These are phyloP conservation scores for Meyerozyma guilliermondii DNA, from an alignment of 1,139 yeast genomes.

Conservation along the genomic window DNA sequence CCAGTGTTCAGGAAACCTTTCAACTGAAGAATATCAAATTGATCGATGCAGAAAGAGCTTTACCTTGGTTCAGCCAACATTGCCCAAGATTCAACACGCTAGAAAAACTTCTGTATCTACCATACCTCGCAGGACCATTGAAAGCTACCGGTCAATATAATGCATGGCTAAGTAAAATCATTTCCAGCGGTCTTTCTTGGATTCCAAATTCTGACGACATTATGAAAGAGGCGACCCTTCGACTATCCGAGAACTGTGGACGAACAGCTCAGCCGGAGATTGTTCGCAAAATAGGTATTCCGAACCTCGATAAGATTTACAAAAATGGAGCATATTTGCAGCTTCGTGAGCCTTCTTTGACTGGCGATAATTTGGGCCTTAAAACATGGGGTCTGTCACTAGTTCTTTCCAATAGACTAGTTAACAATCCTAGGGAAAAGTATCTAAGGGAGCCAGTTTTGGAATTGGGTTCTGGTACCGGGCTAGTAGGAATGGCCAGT, in stretches of 20 bases:
- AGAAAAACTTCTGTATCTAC: constrained; percentile 20
- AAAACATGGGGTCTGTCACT: constrained; percentile 96
- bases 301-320: constrained; percentile 19
- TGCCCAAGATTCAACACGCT: constrained; percentile 30
- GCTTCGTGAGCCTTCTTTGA: constrained; percentile 78
- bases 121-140: constrained; percentile 22
- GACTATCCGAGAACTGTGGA: constrained; percentile 83
- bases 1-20: constrained; percentile 16
- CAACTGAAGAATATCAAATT: constrained; percentile 20
- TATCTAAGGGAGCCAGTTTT: constrained; percentile 44
- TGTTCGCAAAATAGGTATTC: constrained; percentile 42
- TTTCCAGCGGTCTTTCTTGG: constrained; percentile 57
- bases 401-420: constrained; percentile 55
- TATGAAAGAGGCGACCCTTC: constrained; percentile 49
- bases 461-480: constrained; percentile 94
- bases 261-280: constrained; percentile 79
- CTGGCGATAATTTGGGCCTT: constrained; percentile 81
- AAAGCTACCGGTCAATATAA: constrained; percentile 27
- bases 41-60: constrained; percentile 17
- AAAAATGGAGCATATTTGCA: constrained; percentile 21
- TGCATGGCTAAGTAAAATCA: constrained; percentile 61
- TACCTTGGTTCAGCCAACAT: constrained; percentile 36
- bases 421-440: constrained; percentile 13
- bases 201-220: constrained; percentile 32
- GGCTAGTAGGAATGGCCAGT: constrained; percentile 74